phyloP scores from a whole-genome alignment of 2,329 filamentous ascomycete genomes.

The Alternaria incomplexa region DNA sequence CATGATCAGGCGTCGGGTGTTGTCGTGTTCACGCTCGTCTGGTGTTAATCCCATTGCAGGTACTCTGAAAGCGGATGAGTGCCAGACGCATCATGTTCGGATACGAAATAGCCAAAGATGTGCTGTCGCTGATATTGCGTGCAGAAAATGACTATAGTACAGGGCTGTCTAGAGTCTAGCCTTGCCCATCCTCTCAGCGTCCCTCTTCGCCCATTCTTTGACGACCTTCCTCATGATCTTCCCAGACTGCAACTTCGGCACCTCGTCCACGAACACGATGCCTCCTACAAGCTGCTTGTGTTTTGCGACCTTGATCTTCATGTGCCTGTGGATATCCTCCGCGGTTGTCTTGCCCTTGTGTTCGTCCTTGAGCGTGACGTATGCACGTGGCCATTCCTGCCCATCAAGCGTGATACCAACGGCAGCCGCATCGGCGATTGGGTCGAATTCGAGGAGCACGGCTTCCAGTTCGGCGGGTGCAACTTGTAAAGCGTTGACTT shows the following conservation, averaged over 20 bases:
- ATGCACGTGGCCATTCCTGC: conserved; percentile 61
- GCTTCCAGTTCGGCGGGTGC: conserved; percentile 55
- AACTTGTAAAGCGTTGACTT: conserved; percentile 50
- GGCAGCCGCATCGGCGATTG: conserved; percentile 62
- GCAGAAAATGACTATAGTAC: not conserved
- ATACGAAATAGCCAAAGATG: no score
- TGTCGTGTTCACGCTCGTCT: not conserved
- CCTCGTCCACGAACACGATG: conserved; percentile 61
- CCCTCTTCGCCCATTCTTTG: conserved; percentile 63
- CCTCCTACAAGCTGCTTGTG: conserved; percentile 61
- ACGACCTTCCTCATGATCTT: conserved; percentile 65
- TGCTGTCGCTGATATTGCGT: not conserved
- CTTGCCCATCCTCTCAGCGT: conserved; percentile 50
- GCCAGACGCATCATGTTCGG: not conserved
- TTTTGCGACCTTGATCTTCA: conserved; percentile 57
- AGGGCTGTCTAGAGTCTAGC: conserved; percentile 26
- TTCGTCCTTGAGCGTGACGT: conserved; percentile 58
- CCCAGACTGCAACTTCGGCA: conserved; percentile 63
- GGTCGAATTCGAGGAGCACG: conserved; percentile 58
- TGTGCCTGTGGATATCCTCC: conserved; percentile 41
- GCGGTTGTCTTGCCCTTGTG: conserved; percentile 45
- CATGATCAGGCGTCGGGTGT: not conserved
- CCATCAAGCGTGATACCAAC: conserved; percentile 60
- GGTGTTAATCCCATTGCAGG: not conserved
- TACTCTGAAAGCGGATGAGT: not conserved